phyloP scores from a whole-genome alignment of 495 filamentous ascomycete genomes.

The Xylaria grammica region DNA sequence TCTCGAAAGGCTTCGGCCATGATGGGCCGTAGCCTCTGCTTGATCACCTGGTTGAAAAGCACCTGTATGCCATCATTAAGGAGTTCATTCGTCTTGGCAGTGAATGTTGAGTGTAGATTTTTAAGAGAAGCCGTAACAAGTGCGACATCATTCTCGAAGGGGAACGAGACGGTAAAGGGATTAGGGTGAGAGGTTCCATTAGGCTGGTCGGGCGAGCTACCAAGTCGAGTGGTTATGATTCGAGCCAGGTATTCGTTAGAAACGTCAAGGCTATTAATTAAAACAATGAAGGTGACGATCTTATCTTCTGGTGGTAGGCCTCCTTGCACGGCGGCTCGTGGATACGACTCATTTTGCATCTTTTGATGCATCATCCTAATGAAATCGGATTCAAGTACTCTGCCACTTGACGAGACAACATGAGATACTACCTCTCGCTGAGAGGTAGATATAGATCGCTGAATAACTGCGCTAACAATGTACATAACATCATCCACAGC shows the following conservation, averaged over 20 bases:
- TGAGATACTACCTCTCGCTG: constrained; percentile 74
- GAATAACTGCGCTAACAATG: constrained; percentile 90
- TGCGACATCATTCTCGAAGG: constrained; percentile 72
- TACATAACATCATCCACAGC: constrained; percentile 99
- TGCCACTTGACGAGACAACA: constrained; percentile 78
- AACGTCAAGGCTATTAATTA: constrained; percentile 94
- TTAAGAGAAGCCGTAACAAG: constrained; percentile 70
- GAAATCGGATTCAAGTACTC: constrained; percentile 91
- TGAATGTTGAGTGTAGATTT: constrained; percentile 71
- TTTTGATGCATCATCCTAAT: constrained; percentile 96
- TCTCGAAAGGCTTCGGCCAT: constrained; percentile 90
- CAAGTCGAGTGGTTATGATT: constrained; percentile 72
- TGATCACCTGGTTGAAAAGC: constrained; percentile 86
- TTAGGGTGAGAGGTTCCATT: constrained; percentile 30
- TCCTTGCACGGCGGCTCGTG: constrained; percentile 73
- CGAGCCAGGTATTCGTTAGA: constrained; percentile 86
- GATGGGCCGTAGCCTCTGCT: constrained; percentile 82
- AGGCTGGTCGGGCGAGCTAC: constrained; percentile 45
- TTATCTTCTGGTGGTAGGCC: constrained; percentile 82
- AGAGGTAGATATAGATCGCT: constrained; percentile 83
- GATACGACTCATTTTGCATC: constrained; percentile 95
- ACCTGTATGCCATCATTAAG: constrained; percentile 81
- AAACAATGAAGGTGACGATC: constrained; percentile 82
- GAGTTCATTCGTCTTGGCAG: constrained; percentile 77
- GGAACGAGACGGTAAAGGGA: constrained; percentile 70